Conservation (phyloP, 257 asterid species). For the Gentiana dahurica region DNA sequence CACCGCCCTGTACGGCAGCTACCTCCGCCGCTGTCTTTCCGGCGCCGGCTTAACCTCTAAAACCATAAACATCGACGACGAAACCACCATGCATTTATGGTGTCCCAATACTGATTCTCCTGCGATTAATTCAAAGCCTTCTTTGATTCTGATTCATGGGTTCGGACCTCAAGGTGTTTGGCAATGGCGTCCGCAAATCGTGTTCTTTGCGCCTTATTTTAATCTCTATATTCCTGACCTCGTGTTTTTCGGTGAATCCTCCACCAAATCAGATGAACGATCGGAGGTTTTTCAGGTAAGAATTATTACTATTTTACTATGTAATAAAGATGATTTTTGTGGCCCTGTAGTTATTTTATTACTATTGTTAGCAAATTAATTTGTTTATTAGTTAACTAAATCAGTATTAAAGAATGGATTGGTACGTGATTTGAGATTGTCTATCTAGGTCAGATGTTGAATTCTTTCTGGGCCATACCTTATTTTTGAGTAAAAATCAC, state of each 20-base stretch:
- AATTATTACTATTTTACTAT: too few relatives aligned
- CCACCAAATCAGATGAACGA: constrained; percentile 36
- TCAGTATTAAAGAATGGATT: too few relatives aligned
- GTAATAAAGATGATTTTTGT: too few relatives aligned
- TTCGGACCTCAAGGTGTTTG: constrained; percentile 63
- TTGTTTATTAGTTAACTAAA: too few relatives aligned
- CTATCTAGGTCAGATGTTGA: too few relatives aligned
- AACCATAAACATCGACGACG: constrained; percentile 29
- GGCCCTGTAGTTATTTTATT: too few relatives aligned
- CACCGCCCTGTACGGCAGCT: constrained; percentile 29
- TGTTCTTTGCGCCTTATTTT: constrained; percentile 34
- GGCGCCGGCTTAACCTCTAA: constrained; percentile 61
- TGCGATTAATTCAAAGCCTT: constrained; percentile 29
- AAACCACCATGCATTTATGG: constrained; percentile 63
- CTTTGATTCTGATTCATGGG: constrained; percentile 62
- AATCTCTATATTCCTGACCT: constrained; percentile 61
- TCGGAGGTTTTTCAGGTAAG: constrained; percentile 38
- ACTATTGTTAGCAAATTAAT: too few relatives aligned
- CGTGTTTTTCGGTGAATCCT: constrained; percentile 56
- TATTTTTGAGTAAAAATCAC: too few relatives aligned
- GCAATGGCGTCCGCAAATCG: constrained; percentile 69
- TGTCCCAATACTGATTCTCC: constrained; percentile 33
- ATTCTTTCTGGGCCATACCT: too few relatives aligned
- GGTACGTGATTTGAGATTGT: too few relatives aligned
- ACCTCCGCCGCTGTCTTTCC: constrained; percentile 39